Conservation (phyloP, 139 green algal species). For the Chlorella sp. region DNA sequence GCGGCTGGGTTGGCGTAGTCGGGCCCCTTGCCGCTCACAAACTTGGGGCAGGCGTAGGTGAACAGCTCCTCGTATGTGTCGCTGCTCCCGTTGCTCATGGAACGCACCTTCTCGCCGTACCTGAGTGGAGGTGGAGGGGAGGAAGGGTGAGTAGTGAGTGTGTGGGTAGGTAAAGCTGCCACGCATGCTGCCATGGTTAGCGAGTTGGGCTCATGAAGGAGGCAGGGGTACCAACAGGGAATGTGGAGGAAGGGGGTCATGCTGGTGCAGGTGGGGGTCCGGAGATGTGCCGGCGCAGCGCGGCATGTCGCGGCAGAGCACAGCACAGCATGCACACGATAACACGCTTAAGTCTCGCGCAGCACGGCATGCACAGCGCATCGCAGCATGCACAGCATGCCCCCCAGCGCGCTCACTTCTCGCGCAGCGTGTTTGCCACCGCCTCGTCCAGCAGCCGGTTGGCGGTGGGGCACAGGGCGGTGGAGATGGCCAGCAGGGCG, state of each 20-base stretch:
- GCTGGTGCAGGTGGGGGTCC: too few species aligned
- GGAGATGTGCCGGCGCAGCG: too few species aligned
- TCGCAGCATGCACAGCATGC: neutral
- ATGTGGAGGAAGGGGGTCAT: too few species aligned
- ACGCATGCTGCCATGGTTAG: neutral
- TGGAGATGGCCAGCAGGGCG: slow-evolving; percentile 86
- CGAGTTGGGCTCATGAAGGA: too few species aligned
- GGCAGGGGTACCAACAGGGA: too few species aligned
- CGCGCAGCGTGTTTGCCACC: slow-evolving; percentile 63
- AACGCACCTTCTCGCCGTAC: slow-evolving; percentile 85
- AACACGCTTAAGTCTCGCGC: too few species aligned
- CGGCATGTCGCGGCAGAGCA: too few species aligned
- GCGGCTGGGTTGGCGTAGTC: slow-evolving; percentile 66
- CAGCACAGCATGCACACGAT: neutral
- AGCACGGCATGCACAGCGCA: neutral
- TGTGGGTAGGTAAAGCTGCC: neutral
- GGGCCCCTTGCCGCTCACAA: slow-evolving; percentile 81
- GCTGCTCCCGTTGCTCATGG: slow-evolving; percentile 61
- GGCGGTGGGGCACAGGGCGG: slow-evolving; percentile 82
- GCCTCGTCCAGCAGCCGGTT: slow-evolving; percentile 77
- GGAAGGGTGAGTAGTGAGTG: neutral
- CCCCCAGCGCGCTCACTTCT: slow-evolving; percentile 54
- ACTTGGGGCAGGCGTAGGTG: slow-evolving; percentile 96
- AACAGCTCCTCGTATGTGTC: slow-evolving; percentile 94
- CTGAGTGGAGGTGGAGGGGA: slow-evolving; percentile 20